A percentile compares a stretch with the other conserved stretches of the same genome.
phyloP scores from a whole-genome alignment of 73 alveolate species.

The Stentor coeruleus region DNA sequence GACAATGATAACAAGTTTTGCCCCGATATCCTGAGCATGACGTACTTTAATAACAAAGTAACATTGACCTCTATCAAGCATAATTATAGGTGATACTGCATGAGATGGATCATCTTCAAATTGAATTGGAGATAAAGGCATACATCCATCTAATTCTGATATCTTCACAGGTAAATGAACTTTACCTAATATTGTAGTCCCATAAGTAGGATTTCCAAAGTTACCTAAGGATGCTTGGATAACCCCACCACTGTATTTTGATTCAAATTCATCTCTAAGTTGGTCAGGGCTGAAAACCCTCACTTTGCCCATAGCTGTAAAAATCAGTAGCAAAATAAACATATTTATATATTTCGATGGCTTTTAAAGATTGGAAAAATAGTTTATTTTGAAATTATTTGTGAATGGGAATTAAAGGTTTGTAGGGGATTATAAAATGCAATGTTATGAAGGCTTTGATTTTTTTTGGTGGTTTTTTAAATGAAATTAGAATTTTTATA shows the following conservation, averaged over 20 bases:
- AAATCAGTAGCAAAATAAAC: neutral
- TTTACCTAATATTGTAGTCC: neutral
- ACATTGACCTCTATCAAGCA: neutral
- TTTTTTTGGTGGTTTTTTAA: too few relatives aligned
- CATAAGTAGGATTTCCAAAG: conserved; percentile 23
- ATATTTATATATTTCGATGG: neutral
- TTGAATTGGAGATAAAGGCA: neutral
- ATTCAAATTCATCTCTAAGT: neutral
- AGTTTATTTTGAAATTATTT: too few relatives aligned
- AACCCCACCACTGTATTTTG: neutral
- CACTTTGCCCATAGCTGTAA: neutral
- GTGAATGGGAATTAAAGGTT: too few relatives aligned
- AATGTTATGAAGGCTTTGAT: too few relatives aligned
- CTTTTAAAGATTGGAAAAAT: neutral
- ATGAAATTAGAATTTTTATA: too few relatives aligned
- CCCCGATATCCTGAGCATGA: conserved; percentile 20
- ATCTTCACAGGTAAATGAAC: neutral
- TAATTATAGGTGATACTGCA: neutral
- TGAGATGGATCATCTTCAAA: neutral
- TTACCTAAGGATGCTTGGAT: conserved; percentile 12
- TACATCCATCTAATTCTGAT: neutral
- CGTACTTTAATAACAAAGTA: neutral
- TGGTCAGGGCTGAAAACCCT: neutral
- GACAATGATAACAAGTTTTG: neutral
- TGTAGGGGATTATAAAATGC: too few relatives aligned